These are phyloP conservation scores for Citrullus mucosospermus DNA, from an alignment of 306 rosid genomes.

Conservation along the genomic window DNA sequence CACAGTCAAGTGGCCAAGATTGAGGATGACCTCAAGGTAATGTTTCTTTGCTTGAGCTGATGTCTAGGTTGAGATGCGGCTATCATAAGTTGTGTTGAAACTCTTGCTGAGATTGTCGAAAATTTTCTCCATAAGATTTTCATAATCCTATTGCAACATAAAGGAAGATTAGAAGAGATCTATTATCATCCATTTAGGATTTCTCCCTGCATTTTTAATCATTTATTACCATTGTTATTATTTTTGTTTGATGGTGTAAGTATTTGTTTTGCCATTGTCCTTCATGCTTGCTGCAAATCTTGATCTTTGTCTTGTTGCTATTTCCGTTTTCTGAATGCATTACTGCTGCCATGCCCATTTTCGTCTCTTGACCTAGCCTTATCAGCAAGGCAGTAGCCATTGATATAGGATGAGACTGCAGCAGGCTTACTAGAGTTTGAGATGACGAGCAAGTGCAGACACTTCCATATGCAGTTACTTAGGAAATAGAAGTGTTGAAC, in stretches of 20 bases:
- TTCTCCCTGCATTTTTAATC: neutral
- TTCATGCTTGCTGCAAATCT: neutral
- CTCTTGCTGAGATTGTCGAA: neutral
- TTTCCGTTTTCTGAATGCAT: neutral
- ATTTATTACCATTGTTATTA: neutral
- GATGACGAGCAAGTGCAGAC: neutral
- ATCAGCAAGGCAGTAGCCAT: neutral
- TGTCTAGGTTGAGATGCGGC: neutral
- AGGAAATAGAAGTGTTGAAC: neutral
- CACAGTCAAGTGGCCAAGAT: slow-evolving; percentile 78
- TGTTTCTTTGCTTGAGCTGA: neutral
- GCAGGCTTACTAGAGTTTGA: too few relatives aligned
- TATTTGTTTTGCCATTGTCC: neutral
- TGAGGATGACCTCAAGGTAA: slow-evolving; percentile 92
- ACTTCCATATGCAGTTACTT: neutral
- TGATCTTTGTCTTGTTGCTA: neutral
- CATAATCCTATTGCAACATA: neutral
- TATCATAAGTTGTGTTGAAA: neutral
- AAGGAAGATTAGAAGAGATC: neutral
- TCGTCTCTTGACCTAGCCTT: neutral
- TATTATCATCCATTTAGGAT: neutral
- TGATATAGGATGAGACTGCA: neutral
- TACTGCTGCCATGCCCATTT: neutral
- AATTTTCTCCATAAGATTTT: neutral
- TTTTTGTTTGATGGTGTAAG: neutral